Conservation (phyloP, 1,139 yeast species). For the Debaryomyces sp. region DNA sequence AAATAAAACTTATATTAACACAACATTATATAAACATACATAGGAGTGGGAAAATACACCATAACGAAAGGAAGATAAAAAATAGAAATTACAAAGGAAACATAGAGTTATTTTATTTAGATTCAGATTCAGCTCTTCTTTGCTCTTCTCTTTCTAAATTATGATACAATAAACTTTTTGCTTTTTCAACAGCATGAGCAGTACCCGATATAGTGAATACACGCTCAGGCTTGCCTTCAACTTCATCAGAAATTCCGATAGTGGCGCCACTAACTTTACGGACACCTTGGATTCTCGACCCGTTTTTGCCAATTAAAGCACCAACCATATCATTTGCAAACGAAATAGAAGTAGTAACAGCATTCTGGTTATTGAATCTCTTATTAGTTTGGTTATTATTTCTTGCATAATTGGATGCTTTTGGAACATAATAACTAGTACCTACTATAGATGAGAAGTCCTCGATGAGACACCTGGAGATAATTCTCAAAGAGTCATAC, state of each 20-base stretch:
- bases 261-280: constrained; percentile 80
- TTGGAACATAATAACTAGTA: constrained; percentile 67
- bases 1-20: constrained; percentile 1
- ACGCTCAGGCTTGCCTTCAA: constrained; percentile 66
- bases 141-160: constrained; percentile 79
- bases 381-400: constrained; percentile 11
- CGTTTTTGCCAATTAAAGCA: constrained; percentile 86
- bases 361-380: constrained; percentile 9
- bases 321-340: constrained; percentile 89
- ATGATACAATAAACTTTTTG: constrained; percentile 66
- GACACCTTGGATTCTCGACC: constrained; percentile 84
- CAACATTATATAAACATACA: constrained; percentile 5
- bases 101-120: constrained; percentile 2
- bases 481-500: constrained; percentile 57
- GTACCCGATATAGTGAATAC: constrained; percentile 75
- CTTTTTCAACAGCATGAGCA: constrained; percentile 65
- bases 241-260: constrained; percentile 76
- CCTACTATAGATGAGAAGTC: constrained; percentile 70
- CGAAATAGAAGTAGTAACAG: constrained; percentile 38
- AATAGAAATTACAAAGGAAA: constrained; percentile 6
- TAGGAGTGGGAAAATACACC: constrained; percentile 7
- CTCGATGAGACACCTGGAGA: constrained; percentile 74
- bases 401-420: constrained; percentile 25
- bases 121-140: constrained; percentile 51
- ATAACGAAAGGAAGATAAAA: constrained; percentile 3